Conservation (phyloP, 75 land plant genomes). For the Picea glauca region DNA sequence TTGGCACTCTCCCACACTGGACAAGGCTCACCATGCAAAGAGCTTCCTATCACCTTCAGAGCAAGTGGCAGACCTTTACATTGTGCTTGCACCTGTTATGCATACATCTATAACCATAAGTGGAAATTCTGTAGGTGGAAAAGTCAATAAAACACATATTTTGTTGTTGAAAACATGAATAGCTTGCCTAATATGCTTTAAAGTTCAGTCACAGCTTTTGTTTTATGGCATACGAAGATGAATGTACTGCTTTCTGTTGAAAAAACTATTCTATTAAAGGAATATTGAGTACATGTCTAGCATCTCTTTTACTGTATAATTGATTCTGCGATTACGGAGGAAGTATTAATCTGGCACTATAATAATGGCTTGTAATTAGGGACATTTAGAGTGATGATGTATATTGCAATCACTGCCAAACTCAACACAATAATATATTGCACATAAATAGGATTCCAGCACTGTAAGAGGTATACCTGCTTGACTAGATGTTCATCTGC, state of each 20-base stretch:
- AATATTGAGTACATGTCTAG: too few species aligned
- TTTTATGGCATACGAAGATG: too few species aligned
- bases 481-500: constrained; percentile 35
- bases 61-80: constrained; percentile 69
- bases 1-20: constrained; percentile 44
- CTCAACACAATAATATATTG: too few species aligned
- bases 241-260: too few species aligned
- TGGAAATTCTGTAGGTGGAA: not conserved
- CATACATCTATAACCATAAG: not conserved
- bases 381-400: too few species aligned
- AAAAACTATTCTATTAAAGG: too few species aligned
- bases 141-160: not conserved
- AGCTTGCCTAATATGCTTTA: not conserved
- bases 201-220: too few species aligned
- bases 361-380: too few species aligned
- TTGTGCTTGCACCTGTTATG: constrained; percentile 35
- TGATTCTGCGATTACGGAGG: not conserved
- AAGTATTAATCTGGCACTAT: not conserved
- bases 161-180: not conserved
- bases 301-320: too few species aligned
- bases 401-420: too few species aligned
- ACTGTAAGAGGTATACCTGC: constrained; percentile 30
- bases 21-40: constrained; percentile 28
- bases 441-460: too few species aligned
- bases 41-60: constrained; percentile 65